Evolutionary conservation across 768 basidiomycete species (phyloP), one percentile per base, ranked within the genome.

Genomic region (Pisolithus microcarpus): DNA sequence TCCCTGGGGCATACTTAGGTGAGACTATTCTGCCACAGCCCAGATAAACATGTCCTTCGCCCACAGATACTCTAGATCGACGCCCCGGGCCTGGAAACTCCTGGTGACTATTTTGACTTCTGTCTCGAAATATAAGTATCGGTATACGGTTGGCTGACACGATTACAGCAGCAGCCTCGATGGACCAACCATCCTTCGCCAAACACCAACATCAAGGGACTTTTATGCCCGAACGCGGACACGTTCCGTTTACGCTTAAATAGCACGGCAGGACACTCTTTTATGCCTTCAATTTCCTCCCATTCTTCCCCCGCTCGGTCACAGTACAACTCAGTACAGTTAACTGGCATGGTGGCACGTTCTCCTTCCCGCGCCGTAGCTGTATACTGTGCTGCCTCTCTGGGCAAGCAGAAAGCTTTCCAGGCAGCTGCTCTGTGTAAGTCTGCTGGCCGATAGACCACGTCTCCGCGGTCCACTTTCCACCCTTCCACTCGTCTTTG

Each of bases 311-410:
- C 54, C 40, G 6, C 30, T 36, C 50, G 43, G 0, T 46, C 51
- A 2, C 16, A 51, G 0, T 9, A 44, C 28, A 47, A 51, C 23
- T 11, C 40, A 48, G 50, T 66, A 36, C 52, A 58, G 2, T 44
- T 51, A 9, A 40, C 46, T 10, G 30, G 8, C 48, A 69, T 69
- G 66, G 67, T 69, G 7, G 49, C 65, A 10, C 60, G 61, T 4
- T 65, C 66, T 40, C 46, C 57, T 3, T 64, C 68, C 19, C 66
- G 58, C 37, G 75, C 79, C 6, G 74, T 89, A n/a, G 84, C 86
- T 3, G 90, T 92, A 5, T 92, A 87, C 60, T 95, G 93, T 62
- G 93, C 81, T 7, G 86, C 91, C 0, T 86, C 82, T 0, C 59
- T 74, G 0, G 91, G 92, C 23, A 78, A 70, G 31, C 69, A 76